Base-by-base conservation (phyloP, 129 eudicot genomes). In the Mikania micrantha region DNA sequence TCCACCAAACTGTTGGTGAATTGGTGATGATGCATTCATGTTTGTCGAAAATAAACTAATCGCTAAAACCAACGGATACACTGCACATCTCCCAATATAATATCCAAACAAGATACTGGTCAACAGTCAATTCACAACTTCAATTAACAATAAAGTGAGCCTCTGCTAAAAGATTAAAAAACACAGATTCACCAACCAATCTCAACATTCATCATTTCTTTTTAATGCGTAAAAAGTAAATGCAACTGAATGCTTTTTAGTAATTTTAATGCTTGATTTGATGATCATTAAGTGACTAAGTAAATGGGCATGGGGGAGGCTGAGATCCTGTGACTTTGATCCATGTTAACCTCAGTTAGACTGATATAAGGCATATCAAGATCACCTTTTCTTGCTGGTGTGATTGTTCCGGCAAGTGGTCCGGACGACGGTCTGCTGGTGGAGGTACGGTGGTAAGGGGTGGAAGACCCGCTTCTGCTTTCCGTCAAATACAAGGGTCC, bases 271-370 rank as follows among this genome's bases (percentile, higher is more conserved):
- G n/a, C n/a, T n/a, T n/a, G n/a, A n/a, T n/a, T n/a, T n/a, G n/a
- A n/a, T n/a, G n/a, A n/a, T n/a, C n/a, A n/a, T 49, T 9, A 91
- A 38, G 98, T 92, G 66, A 92, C 98, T 81, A 92, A 71, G 73
- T 92, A 92, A 39, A 92, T 88, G 17, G 98, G 98, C 85, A 81
- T 74, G 22, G 86, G 68, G 3, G 85, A 41, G 8, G 83, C 47
- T 0, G 96, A 79, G 56, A 80, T 69, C 74, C 72, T 60, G n/a
- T 56, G 77, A 7, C 71, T 73, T 11, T 67, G 71, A 5, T 85
- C 89, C 85, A 81, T 74, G 70, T 85, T 84, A 58, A 85, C 36
- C 66, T 88, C 95, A 64, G 81, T 71, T 63, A 92, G 91, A 39
- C 90, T 85, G 34, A 92, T 72, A 20, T 92, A 92, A 0, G 96